Percentiles rank a stretch among this genome's conserved stretches.
phyloP scores from a whole-genome alignment of 148 eudicot species.

The Vaccinium myrtillus region DNA sequence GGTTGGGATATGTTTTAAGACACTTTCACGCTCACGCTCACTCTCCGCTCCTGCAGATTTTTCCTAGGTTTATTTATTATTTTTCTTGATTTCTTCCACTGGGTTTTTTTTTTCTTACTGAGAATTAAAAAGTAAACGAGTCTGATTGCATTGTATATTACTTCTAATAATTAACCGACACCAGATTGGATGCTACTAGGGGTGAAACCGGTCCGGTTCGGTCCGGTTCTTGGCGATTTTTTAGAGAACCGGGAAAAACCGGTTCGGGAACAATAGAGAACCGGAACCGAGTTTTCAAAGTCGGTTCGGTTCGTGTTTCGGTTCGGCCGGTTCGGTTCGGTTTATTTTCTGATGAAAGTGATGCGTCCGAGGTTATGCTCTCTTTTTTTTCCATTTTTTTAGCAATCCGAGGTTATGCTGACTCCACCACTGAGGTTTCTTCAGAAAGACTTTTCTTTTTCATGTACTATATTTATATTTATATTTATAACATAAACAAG shows the following conservation, averaged over 20 bases:
- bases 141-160: neutral
- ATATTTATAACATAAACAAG: neutral
- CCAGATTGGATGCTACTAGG: neutral
- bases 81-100: neutral
- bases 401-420: neutral
- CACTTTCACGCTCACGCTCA: too few species aligned
- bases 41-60: too few species aligned
- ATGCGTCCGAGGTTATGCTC: neutral
- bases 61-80: neutral
- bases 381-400: too few species aligned
- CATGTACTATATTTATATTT: neutral
- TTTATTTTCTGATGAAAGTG: neutral
- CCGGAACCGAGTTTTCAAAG: too few species aligned
- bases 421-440: neutral
- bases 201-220: too few species aligned
- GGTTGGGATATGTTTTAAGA: too few species aligned
- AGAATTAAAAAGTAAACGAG: too few species aligned
- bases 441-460: neutral
- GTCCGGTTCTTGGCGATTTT: too few species aligned
- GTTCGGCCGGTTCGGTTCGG: too few species aligned
- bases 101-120: neutral
- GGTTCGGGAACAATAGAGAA: too few species aligned
- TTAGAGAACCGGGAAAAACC: too few species aligned
- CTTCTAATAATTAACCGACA: neutral
- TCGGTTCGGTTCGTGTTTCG: too few species aligned